These are phyloP conservation scores for Capsicum rhomboideum DNA, from an alignment of 257 asterid genomes.

Conservation along the genomic window DNA sequence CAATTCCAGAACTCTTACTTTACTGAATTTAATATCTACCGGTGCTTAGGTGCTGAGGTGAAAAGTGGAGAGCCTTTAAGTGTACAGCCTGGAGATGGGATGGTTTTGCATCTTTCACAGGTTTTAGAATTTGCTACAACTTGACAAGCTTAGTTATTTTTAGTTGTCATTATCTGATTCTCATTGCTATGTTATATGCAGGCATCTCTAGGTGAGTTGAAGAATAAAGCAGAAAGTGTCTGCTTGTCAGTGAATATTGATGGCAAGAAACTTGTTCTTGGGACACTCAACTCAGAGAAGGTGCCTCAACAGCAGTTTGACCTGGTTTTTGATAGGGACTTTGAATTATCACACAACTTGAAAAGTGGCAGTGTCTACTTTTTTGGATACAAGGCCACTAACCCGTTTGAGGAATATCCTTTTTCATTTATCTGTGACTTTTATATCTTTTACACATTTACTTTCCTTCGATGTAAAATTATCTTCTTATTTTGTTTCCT, in stretches of 20 bases:
- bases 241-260: constrained; percentile 6
- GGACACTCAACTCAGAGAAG: constrained; percentile 10
- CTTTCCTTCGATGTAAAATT: background rate
- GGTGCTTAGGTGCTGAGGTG: constrained; percentile 10
- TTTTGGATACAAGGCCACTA: constrained; percentile 7
- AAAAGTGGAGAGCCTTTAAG: constrained; percentile 1
- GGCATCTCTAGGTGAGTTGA: constrained; percentile 16
- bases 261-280: constrained; percentile 11
- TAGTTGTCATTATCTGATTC: background rate
- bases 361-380: constrained; percentile 14
- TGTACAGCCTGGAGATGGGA: constrained; percentile 2
- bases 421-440: background rate
- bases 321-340: constrained; percentile 9
- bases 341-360: constrained; percentile 18
- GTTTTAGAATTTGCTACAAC: background rate
- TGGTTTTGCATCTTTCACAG: constrained; percentile 12
- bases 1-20: background rate
- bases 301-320: constrained; percentile 18
- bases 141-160: background rate
- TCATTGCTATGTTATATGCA: background rate
- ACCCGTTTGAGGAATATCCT: background rate
- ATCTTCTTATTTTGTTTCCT: background rate
- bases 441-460: background rate
- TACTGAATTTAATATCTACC: background rate
- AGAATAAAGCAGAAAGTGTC: constrained; percentile 5